phyloP scores from a whole-genome alignment of 2,329 filamentous ascomycete genomes.

The Aspergillus novofumigatus region DNA sequence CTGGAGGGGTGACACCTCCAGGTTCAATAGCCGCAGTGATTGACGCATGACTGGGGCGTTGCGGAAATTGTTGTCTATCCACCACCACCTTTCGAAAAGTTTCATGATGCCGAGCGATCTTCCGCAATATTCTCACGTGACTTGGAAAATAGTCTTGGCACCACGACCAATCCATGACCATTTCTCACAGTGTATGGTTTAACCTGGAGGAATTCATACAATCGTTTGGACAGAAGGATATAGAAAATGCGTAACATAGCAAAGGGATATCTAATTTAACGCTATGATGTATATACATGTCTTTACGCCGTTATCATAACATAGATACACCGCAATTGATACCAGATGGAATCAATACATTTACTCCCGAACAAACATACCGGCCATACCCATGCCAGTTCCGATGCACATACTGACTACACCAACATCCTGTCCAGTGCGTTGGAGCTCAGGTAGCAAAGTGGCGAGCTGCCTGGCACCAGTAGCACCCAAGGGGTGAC shows the following conservation, averaged over 20 bases:
- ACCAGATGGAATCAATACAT: constrained; percentile 3
- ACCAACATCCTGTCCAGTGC: constrained; percentile 68
- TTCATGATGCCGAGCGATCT: constrained; percentile 9
- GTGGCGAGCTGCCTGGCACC: constrained; percentile 77
- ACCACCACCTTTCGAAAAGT: constrained; percentile 15
- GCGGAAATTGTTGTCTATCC: constrained; percentile 2
- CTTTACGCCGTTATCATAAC: constrained; percentile 17
- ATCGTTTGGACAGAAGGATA: constrained; percentile 3
- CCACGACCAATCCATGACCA: neutral
- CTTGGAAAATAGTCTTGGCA: neutral
- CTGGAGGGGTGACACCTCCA: constrained; percentile 30
- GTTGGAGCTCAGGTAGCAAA: constrained; percentile 64
- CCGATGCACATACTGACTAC: constrained; percentile 90
- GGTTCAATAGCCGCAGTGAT: constrained; percentile 33
- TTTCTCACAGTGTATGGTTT: neutral
- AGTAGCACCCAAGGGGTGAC: constrained; percentile 86
- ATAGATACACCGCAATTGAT: constrained; percentile 4
- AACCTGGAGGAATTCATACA: constrained; percentile 6
- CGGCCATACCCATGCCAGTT: constrained; percentile 74
- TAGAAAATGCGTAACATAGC: constrained; percentile 1
- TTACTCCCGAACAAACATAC: constrained; percentile 62
- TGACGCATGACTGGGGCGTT: constrained; percentile 33
- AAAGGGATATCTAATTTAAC: neutral
- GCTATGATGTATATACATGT: constrained; percentile 13
- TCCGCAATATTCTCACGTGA: constrained; percentile 23